Evolutionary conservation across 2,329 filamentous ascomycete genomes (phyloP).

Genomic region (Ascochyta viciae-villosae): DNA sequence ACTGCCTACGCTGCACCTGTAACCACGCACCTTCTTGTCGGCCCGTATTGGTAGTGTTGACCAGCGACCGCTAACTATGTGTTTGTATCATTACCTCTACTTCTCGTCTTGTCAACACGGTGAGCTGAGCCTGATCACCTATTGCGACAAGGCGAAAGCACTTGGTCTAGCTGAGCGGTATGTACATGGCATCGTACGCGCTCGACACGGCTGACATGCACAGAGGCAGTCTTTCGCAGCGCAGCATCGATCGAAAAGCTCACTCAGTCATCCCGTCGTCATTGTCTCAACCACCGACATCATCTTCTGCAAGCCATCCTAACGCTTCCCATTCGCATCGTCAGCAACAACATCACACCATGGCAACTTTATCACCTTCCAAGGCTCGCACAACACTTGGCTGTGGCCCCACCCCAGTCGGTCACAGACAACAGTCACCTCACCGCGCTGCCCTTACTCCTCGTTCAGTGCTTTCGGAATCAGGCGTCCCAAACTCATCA

Average conservation of each 20-base stretch:
- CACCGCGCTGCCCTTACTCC: slow-evolving; percentile 26
- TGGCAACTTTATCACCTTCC: slow-evolving; percentile 33
- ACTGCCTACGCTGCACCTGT: neutral
- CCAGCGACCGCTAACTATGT: slow-evolving; percentile 37
- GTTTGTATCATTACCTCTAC: slow-evolving; percentile 46
- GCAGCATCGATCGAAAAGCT: slow-evolving; percentile 8
- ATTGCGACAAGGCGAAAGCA: slow-evolving; percentile 41
- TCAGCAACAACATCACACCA: slow-evolving; percentile 29
- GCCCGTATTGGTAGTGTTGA: neutral
- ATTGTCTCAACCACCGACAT: slow-evolving; percentile 13
- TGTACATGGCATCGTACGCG: neutral
- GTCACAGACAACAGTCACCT: neutral
- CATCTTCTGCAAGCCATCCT: slow-evolving; percentile 20
- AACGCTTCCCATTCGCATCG: slow-evolving; percentile 26
- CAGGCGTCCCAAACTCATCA: neutral
- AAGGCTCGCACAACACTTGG: slow-evolving; percentile 16
- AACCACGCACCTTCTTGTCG: neutral
- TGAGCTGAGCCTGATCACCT: slow-evolving; percentile 38
- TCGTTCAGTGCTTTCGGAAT: slow-evolving; percentile 27
- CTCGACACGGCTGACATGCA: slow-evolving; percentile 3
- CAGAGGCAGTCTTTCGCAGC: slow-evolving; percentile 29
- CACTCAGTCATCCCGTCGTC: slow-evolving; percentile 3
- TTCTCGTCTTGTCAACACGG: slow-evolving; percentile 42
- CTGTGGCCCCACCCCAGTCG: slow-evolving; percentile 7
- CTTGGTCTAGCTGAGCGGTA: slow-evolving; percentile 31